These are phyloP conservation scores for Xylaria sp. DNA, from an alignment of 2,329 filamentous ascomycete genomes.

Conservation along the genomic window DNA sequence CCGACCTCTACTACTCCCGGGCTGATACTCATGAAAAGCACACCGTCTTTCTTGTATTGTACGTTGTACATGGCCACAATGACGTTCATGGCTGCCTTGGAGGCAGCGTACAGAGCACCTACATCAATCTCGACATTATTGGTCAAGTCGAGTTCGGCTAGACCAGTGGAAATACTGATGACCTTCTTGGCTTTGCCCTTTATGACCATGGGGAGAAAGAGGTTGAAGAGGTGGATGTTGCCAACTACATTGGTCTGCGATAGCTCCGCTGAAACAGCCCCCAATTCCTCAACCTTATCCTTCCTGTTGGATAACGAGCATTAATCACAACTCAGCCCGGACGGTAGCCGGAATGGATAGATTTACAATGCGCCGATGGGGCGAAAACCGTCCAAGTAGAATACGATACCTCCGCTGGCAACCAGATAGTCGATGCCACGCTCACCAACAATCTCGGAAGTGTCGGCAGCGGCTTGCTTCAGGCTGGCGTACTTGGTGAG, in stretches of 20 bases:
- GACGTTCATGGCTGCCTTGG: slow-evolving; percentile 45
- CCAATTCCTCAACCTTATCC: slow-evolving; percentile 6
- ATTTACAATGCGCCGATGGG: slow-evolving; percentile 26
- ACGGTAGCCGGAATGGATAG: neutral
- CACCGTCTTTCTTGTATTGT: slow-evolving; percentile 8
- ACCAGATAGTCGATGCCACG: slow-evolving; percentile 61
- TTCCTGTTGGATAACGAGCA: neutral
- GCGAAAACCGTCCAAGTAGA: neutral
- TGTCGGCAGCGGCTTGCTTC: slow-evolving; percentile 45
- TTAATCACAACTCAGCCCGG: neutral
- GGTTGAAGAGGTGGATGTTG: slow-evolving; percentile 63
- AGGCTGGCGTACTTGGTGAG: slow-evolving; percentile 53
- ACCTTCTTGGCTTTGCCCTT: slow-evolving; percentile 56
- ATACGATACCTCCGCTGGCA: slow-evolving; percentile 53
- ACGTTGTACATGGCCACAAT: slow-evolving; percentile 16
- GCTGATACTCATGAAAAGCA: slow-evolving; percentile 14
- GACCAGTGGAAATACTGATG: slow-evolving; percentile 54
- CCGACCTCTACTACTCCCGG: slow-evolving; percentile 7
- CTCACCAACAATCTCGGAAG: slow-evolving; percentile 47
- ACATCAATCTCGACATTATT: slow-evolving; percentile 43
- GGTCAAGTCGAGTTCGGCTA: slow-evolving; percentile 63
- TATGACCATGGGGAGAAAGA: slow-evolving; percentile 63
- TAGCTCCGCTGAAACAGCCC: neutral
- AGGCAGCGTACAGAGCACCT: slow-evolving; percentile 56
- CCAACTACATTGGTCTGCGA: slow-evolving; percentile 59